phyloP scores from a whole-genome alignment of 306 rosid genomes.

The Luffa aegyptiaca region DNA sequence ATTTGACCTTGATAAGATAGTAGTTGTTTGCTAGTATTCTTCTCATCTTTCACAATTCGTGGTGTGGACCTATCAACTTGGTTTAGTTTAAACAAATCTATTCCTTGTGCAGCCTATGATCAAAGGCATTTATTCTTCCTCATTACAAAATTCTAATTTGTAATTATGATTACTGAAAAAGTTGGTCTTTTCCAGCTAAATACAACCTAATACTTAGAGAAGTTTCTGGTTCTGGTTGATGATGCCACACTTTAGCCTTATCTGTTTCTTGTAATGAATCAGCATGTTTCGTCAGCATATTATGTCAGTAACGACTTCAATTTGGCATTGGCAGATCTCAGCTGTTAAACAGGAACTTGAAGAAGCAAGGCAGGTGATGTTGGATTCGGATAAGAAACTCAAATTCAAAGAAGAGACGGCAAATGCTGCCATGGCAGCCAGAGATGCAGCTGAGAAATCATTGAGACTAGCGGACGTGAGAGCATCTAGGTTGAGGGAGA shows the following conservation, averaged over 20 bases:
- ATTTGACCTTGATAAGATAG: neutral
- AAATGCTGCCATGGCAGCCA: slow-evolving; percentile 96
- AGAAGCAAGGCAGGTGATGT: slow-evolving; percentile 65
- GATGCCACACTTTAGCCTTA: neutral
- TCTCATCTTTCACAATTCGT: neutral
- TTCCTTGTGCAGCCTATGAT: neutral
- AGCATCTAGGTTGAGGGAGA: slow-evolving; percentile 83
- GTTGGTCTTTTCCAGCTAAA: neutral
- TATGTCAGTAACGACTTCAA: neutral
- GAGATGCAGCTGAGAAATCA: slow-evolving; percentile 98
- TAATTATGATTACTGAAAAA: neutral
- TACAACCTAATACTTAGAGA: neutral
- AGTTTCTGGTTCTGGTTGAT: neutral
- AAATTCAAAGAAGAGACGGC: slow-evolving; percentile 96
- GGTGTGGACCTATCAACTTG: neutral
- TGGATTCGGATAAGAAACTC: slow-evolving; percentile 78
- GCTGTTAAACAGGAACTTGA: slow-evolving; percentile 74
- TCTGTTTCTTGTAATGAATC: neutral
- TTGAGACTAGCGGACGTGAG: slow-evolving; percentile 74
- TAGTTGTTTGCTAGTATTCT: neutral
- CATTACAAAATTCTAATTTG: neutral
- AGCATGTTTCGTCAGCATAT: neutral
- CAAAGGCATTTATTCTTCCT: neutral
- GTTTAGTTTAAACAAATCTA: neutral
- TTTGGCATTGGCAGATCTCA: slow-evolving; percentile 55